These are phyloP conservation scores for Spizellomyces sp. DNA, from an alignment of 192 early-diverging fungal genomes.

Conservation along the genomic window DNA sequence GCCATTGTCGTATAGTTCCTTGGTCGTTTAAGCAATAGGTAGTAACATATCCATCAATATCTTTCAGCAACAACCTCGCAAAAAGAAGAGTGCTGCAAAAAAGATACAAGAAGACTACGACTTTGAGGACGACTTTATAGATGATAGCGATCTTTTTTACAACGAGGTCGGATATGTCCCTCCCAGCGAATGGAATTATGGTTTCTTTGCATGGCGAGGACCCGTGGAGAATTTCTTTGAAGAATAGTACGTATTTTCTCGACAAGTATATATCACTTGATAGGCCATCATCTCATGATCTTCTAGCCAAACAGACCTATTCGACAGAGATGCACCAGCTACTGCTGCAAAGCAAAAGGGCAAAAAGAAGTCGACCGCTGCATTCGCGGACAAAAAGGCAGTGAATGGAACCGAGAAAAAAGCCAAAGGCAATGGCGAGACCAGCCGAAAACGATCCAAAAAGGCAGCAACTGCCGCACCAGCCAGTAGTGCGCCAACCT, in stretches of 20 bases:
- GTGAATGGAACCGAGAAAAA: slow-evolving; percentile 16
- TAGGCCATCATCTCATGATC: background rate
- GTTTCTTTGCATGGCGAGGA: slow-evolving; percentile 22
- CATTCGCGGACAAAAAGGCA: slow-evolving; percentile 10
- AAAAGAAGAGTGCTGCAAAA: background rate
- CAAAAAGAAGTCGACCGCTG: slow-evolving; percentile 6
- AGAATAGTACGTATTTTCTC: slow-evolving; percentile 35
- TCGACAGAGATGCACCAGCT: background rate
- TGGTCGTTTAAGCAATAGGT: no score
- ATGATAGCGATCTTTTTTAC: slow-evolving; percentile 45
- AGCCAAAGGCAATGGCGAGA: background rate
- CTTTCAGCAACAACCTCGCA: no score
- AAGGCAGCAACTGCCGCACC: no score
- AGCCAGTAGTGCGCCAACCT: no score
- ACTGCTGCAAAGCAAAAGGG: background rate
- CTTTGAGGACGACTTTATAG: slow-evolving; percentile 55
- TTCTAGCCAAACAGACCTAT: slow-evolving; percentile 2
- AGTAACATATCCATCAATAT: no score
- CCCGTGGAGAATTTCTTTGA: slow-evolving; percentile 43
- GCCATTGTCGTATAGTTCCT: background rate
- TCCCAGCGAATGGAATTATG: slow-evolving; percentile 15
- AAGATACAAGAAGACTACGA: slow-evolving; percentile 42
- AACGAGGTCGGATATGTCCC: slow-evolving; percentile 9
- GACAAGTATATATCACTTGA: background rate
- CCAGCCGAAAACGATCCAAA: background rate